phyloP scores from a whole-genome alignment of 192 early-diverging fungal genomes.

The Coemansia sp. region DNA sequence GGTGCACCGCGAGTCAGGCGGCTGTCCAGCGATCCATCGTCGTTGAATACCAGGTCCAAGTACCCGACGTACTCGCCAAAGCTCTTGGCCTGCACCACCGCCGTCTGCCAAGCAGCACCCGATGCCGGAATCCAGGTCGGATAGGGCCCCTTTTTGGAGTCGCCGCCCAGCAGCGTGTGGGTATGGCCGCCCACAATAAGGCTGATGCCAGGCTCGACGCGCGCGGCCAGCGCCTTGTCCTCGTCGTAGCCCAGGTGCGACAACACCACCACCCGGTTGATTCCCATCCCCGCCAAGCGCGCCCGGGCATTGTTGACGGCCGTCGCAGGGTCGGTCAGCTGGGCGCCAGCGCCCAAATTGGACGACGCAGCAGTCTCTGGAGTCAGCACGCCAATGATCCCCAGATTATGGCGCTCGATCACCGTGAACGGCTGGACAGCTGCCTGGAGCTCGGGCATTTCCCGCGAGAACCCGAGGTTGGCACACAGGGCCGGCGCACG shows the following conservation, averaged over 20 bases:
- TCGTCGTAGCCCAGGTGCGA: conserved; percentile 70
- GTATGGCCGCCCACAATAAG: conserved; percentile 75
- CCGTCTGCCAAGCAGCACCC: conserved; percentile 61
- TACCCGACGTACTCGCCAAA: conserved; percentile 65
- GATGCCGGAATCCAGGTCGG: conserved; percentile 54
- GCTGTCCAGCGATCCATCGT: conserved; percentile 53
- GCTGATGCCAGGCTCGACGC: conserved; percentile 51
- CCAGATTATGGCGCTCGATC: conserved; percentile 62
- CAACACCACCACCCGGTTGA: conserved; percentile 62
- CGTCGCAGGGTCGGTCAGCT: conserved; percentile 55
- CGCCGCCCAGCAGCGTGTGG: conserved; percentile 55
- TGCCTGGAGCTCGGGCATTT: conserved; percentile 43
- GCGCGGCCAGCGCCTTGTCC: conserved; percentile 57
- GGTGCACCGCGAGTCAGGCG: conserved; percentile 52
- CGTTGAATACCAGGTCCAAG: conserved; percentile 58
- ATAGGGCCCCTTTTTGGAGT: conserved; percentile 51
- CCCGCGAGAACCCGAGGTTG: conserved; percentile 55
- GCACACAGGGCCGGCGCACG: conserved; percentile 62
- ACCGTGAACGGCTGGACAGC: conserved; percentile 66
- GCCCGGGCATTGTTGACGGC: conserved; percentile 58
- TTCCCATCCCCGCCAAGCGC: conserved; percentile 54
- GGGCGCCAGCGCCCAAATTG: conserved; percentile 40
- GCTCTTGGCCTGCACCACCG: conserved; percentile 67
- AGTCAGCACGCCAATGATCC: conserved; percentile 64
- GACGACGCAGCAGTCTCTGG: conserved; percentile 55